Conservation (phyloP, 345 rosid genomes). For the Syzygium jambos region DNA sequence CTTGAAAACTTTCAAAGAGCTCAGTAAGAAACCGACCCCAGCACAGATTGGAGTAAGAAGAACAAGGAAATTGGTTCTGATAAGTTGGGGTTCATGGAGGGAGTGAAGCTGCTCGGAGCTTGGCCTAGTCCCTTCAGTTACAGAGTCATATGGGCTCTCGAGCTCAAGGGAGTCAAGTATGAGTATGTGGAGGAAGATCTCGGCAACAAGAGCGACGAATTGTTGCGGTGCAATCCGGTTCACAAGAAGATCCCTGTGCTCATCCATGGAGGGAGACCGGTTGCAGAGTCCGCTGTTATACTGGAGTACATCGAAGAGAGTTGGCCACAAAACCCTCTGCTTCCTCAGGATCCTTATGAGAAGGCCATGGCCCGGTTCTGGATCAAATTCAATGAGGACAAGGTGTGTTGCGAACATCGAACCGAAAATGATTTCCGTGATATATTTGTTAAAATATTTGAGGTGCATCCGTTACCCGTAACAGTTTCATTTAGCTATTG, state of each 20-base stretch:
- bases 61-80: not conserved
- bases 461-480: not conserved
- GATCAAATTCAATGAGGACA: constrained; percentile 20
- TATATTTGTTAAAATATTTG: not conserved
- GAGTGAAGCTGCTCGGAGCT: constrained; percentile 18
- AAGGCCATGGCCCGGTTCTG: constrained; percentile 18
- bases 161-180: constrained; percentile 21
- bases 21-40: not conserved
- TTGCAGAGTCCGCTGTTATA: constrained; percentile 22
- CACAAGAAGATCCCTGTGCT: constrained; percentile 29
- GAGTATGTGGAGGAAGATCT: constrained; percentile 21
- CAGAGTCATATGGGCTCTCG: constrained; percentile 25
- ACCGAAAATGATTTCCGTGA: not conserved
- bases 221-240: constrained; percentile 21
- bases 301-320: constrained; percentile 23
- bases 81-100: not conserved
- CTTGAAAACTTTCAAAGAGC: not conserved
- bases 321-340: constrained; percentile 19
- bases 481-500: not conserved
- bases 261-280: constrained; percentile 18
- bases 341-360: constrained; percentile 17
- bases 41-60: not conserved
- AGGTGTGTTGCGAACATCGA: constrained; percentile 3
- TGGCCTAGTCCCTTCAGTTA: constrained; percentile 17
- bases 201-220: constrained; percentile 10